Evolutionary conservation across 1,139 yeast species (phyloP).

Genomic region (Geotrichum europaeum): DNA sequence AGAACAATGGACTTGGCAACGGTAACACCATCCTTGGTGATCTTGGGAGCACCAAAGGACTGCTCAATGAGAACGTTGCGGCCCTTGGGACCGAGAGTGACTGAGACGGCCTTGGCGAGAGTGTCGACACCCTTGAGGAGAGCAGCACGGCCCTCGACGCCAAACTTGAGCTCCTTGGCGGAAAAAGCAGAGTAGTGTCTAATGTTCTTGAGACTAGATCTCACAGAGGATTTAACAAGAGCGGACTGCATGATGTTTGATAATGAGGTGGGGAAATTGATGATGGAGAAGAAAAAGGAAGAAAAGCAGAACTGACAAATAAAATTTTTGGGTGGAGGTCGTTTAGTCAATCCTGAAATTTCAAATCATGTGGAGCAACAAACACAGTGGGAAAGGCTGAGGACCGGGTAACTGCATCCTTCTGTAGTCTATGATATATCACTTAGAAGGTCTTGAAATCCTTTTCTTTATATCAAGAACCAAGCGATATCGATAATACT

Average conservation of each 20-base stretch:
- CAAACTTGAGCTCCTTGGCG: slow-evolving; percentile 95
- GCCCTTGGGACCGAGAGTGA: slow-evolving; percentile 97
- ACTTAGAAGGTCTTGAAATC: neutral
- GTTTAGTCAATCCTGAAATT: neutral
- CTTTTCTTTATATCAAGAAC: neutral
- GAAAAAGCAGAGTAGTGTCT: slow-evolving; percentile 40
- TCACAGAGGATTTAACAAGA: slow-evolving; percentile 20
- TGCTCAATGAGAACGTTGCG: slow-evolving; percentile 97
- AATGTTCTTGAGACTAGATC: slow-evolving; percentile 22
- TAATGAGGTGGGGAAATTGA: neutral
- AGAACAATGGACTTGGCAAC: slow-evolving; percentile 86
- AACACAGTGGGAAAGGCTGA: neutral
- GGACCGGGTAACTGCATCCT: slow-evolving; percentile 7
- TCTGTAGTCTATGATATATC: neutral
- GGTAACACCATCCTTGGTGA: slow-evolving; percentile 99
- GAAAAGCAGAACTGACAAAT: neutral
- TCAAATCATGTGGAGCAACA: slow-evolving; percentile 1
- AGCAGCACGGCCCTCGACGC: slow-evolving; percentile 98
- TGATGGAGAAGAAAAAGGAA: slow-evolving; percentile 4
- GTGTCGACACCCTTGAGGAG: slow-evolving; percentile 92
- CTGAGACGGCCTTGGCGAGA: slow-evolving; percentile 94
- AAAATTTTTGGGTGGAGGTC: slow-evolving; percentile 7
- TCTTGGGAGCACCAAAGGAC: slow-evolving; percentile 95
- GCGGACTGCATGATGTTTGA: slow-evolving; percentile 13
- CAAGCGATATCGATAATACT: too few relatives aligned